phyloP scores from a whole-genome alignment of 2,329 filamentous ascomycete species.

The Acarospora socialis region DNA sequence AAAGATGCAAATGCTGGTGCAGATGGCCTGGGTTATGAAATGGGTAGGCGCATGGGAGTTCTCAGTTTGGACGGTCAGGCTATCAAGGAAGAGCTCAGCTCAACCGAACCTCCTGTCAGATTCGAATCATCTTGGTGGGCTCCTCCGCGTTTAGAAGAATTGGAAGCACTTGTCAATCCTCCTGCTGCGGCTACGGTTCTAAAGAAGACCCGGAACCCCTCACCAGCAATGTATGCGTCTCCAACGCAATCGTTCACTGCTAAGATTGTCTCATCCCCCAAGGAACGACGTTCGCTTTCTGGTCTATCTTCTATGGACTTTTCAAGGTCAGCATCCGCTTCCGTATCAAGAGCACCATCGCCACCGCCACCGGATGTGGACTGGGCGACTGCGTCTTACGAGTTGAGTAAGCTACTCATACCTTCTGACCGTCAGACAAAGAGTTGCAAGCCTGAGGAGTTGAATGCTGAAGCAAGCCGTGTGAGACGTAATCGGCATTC shows the following conservation, averaged over 20 bases:
- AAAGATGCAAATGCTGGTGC: constrained; percentile 16
- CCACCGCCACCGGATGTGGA: constrained; percentile 68
- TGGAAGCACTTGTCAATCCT: constrained; percentile 47
- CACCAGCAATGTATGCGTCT: constrained; percentile 61
- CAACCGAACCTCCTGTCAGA: constrained; percentile 20
- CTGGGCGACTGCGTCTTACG: constrained; percentile 73
- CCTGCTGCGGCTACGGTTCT: constrained; percentile 35
- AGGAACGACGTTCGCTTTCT: constrained; percentile 37
- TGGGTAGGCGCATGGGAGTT: constrained; percentile 32
- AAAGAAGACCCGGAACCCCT: constrained; percentile 42
- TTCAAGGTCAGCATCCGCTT: not conserved
- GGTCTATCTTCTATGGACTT: constrained; percentile 1
- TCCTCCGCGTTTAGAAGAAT: constrained; percentile 46
- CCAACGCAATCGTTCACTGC: constrained; percentile 79
- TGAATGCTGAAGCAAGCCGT: constrained; percentile 54
- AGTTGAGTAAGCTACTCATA: constrained; percentile 69
- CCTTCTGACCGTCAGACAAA: constrained; percentile 59
- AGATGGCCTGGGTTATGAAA: constrained; percentile 42
- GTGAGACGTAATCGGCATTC: constrained; percentile 51
- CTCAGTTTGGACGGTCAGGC: constrained; percentile 15
- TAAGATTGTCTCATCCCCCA: constrained; percentile 57
- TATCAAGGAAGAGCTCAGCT: constrained; percentile 15
- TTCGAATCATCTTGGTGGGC: constrained; percentile 66
- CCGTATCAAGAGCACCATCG: constrained; percentile 35
- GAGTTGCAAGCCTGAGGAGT: constrained; percentile 65